Conservation (phyloP, 305 asterid species). For the Coffea humblotiana region DNA sequence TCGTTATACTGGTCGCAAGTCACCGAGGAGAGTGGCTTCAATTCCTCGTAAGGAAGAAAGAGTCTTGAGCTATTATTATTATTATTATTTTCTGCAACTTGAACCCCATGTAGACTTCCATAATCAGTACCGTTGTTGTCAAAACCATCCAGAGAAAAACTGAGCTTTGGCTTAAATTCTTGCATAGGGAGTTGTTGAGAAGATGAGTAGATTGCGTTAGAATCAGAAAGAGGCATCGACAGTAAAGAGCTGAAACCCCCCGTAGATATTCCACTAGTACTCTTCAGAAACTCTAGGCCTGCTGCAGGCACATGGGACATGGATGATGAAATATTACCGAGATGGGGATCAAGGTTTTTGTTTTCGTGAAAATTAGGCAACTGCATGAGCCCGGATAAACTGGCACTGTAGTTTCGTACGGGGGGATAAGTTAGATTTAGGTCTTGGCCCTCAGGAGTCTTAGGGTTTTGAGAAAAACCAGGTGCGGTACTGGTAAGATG, state of each 20-base stretch:
- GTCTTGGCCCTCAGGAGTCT: constrained; percentile 31
- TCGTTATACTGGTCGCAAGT: background rate
- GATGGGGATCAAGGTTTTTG: constrained; percentile 16
- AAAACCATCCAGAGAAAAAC: constrained; percentile 39
- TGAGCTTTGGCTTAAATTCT: constrained; percentile 28
- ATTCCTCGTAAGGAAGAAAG: constrained; percentile 35
- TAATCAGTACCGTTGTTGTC: constrained; percentile 17
- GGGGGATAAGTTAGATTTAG: constrained; percentile 33
- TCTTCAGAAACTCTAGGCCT: constrained; percentile 20
- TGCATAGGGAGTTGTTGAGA: constrained; percentile 22
- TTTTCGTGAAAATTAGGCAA: constrained; percentile 10
- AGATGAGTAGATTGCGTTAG: constrained; percentile 15
- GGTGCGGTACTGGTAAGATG: constrained; percentile 19
- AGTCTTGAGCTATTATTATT: constrained; percentile 12
- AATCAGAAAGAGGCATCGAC: constrained; percentile 20
- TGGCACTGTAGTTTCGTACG: background rate
- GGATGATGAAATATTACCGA: constrained; percentile 11
- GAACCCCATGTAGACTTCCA: constrained; percentile 11
- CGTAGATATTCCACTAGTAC: constrained; percentile 14
- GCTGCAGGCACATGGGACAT: constrained; percentile 4
- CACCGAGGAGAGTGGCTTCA: constrained; percentile 24
- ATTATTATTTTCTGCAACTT: constrained; percentile 14
- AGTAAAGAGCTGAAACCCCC: constrained; percentile 22
- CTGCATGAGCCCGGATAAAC: constrained; percentile 25
- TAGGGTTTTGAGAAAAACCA: constrained; percentile 28